phyloP scores from a whole-genome alignment of 345 rosid genomes.

The Pistacia atlantica region DNA sequence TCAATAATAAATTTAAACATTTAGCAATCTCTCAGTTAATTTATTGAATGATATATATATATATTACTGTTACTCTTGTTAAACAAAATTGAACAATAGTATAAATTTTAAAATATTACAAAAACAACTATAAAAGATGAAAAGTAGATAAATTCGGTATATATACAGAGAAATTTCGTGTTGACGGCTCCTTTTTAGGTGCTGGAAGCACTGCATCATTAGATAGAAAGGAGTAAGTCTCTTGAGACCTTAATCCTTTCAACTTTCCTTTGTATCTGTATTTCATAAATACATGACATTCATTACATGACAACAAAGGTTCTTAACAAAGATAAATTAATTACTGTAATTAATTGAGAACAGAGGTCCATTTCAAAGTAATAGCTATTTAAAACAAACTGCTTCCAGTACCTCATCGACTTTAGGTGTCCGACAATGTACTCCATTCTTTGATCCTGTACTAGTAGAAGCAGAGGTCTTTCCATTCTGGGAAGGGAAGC shows the following conservation, averaged over 20 bases:
- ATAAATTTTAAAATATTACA: no score
- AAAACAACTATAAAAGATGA: no score
- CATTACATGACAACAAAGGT: not conserved
- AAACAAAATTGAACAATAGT: no score
- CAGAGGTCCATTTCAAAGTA: not conserved
- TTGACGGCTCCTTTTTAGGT: conserved; percentile 49
- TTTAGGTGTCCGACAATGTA: conserved; percentile 32
- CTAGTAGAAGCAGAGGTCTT: conserved; percentile 43
- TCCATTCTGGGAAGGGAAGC: conserved; percentile 49
- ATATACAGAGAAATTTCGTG: conserved; percentile 34
- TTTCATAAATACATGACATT: conserved; percentile 8
- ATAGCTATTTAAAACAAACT: not conserved
- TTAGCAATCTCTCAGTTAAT: no score
- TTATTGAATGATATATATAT: no score
- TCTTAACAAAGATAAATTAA: no score
- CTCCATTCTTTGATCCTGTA: conserved; percentile 43
- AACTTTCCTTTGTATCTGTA: conserved; percentile 60
- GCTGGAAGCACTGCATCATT: conserved; percentile 76
- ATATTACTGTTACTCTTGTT: no score
- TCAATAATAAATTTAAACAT: no score
- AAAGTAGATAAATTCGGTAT: no score
- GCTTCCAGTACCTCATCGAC: conserved; percentile 50
- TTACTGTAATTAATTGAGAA: not conserved
- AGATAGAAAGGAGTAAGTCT: conserved; percentile 89
- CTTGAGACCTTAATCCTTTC: conserved; percentile 73